These are phyloP conservation scores for Penicillium crystallinum DNA, from an alignment of 495 filamentous ascomycete species.

Conservation along the genomic window DNA sequence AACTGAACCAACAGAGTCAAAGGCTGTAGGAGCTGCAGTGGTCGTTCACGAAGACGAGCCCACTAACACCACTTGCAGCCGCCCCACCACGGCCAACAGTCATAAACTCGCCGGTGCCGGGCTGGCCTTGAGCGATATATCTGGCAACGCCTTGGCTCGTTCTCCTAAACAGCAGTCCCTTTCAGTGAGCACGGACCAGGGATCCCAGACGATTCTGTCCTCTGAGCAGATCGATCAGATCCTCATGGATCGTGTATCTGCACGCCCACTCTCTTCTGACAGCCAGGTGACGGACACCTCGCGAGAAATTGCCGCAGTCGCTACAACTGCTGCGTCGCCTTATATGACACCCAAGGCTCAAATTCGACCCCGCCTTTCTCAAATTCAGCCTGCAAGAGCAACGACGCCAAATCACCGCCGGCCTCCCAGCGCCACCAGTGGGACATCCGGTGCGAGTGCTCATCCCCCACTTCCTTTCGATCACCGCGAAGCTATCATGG, in stretches of 20 bases:
- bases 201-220: slow-evolving; percentile 69
- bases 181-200: slow-evolving; percentile 57
- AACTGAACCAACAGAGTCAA: slow-evolving; percentile 18
- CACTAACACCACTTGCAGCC: slow-evolving; percentile 34
- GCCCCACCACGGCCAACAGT: slow-evolving; percentile 27
- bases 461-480: slow-evolving; percentile 77
- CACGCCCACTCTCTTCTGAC: slow-evolving; percentile 28
- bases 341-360: slow-evolving; percentile 35
- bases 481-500: slow-evolving; percentile 78
- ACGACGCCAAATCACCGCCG: slow-evolving; percentile 40
- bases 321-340: slow-evolving; percentile 15
- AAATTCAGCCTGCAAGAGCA: slow-evolving; percentile 31
- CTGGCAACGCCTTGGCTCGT: slow-evolving; percentile 38
- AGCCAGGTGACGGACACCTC: slow-evolving; percentile 25
- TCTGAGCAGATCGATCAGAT: slow-evolving; percentile 66
- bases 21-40: slow-evolving; percentile 16
- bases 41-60: slow-evolving; percentile 53
- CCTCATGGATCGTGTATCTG: slow-evolving; percentile 43
- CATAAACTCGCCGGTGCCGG: slow-evolving; percentile 40
- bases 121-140: slow-evolving; percentile 38
- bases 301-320: slow-evolving; percentile 22
- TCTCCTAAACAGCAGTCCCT: slow-evolving; percentile 23
- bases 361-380: slow-evolving; percentile 24
- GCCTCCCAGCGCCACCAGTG: slow-evolving; percentile 67
- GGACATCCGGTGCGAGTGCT: slow-evolving; percentile 34